Percentiles rank a stretch among this genome's conserved stretches.
Conservation (phyloP, 176 grass and related monocot species). For the Luzula sylvatica region DNA sequence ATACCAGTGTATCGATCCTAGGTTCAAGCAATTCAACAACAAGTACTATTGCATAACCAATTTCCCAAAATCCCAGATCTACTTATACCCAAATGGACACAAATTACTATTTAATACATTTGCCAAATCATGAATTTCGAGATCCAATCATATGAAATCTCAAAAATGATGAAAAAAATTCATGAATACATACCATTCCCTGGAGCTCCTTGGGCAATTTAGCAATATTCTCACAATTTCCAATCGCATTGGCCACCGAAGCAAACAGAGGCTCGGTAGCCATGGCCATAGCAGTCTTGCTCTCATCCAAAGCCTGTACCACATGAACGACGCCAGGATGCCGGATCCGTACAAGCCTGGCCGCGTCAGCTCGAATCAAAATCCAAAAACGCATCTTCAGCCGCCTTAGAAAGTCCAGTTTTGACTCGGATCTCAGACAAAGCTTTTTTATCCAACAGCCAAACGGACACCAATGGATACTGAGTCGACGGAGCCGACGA, state of each 20-base stretch:
- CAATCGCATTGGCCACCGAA: conserved; percentile 69
- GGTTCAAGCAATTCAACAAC: neutral
- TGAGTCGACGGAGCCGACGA: conserved; percentile 62
- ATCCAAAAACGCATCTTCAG: conserved; percentile 84
- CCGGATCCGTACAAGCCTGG: conserved; percentile 72
- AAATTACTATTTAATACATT: neutral
- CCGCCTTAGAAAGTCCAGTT: conserved; percentile 68
- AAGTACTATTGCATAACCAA: neutral
- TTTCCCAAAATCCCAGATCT: neutral
- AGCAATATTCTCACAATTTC: conserved; percentile 63
- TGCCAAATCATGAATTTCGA: neutral
- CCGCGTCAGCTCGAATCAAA: conserved; percentile 77
- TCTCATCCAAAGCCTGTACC: conserved; percentile 96
- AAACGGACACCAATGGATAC: conserved; percentile 91
- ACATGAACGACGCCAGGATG: conserved; percentile 98
- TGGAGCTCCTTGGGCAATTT: conserved; percentile 92
- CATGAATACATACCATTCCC: conserved; percentile 53
- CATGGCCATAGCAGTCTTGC: conserved; percentile 96
- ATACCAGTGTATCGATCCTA: too few relatives aligned
- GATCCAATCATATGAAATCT: conserved; percentile 10
- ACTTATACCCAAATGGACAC: neutral
- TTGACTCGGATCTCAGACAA: conserved; percentile 54
- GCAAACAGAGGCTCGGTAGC: conserved; percentile 86
- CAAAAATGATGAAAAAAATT: conserved; percentile 11
- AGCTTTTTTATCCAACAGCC: conserved; percentile 93